A percentile compares a stretch with the other conserved stretches of the same genome.
These are phyloP conservation scores for Colletotrichum nymphaeae DNA, from an alignment of 2,329 filamentous ascomycete species.

Conservation along the genomic window DNA sequence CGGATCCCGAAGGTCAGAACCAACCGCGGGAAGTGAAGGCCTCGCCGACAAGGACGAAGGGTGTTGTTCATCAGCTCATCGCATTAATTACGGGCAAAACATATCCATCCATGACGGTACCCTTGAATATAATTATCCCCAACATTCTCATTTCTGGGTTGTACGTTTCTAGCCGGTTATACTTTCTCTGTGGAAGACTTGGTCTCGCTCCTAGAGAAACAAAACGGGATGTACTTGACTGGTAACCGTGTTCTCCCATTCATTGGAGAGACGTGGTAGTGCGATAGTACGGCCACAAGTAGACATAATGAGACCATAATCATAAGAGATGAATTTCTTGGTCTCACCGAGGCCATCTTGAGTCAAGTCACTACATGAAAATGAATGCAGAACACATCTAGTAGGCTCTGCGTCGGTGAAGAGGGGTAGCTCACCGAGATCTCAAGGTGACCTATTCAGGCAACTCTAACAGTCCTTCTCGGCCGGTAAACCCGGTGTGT, in stretches of 20 bases:
- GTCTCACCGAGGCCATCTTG: not conserved
- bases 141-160: not conserved
- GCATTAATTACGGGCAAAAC: no score
- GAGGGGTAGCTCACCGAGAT: accelerated
- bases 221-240: not conserved
- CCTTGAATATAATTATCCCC: not conserved
- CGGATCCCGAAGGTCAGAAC: no score
- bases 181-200: slow-evolving; percentile 21
- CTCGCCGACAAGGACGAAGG: no score
- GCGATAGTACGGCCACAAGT: no score
- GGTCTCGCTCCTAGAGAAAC: slow-evolving; percentile 3
- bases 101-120: not conserved
- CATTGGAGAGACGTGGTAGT: slow-evolving; percentile 4
- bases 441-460: slow-evolving; percentile 17
- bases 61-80: no score
- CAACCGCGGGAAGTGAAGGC: no score
- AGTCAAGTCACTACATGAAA: not conserved
- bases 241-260: slow-evolving; percentile 4
- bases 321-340: not conserved
- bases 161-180: not conserved
- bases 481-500: slow-evolving; percentile 15
- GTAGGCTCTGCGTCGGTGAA: not conserved
- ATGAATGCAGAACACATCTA: not conserved
- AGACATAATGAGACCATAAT: no score
- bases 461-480: slow-evolving; percentile 27